Percentiles rank a stretch among this genome's conserved stretches.
Conservation (phyloP, 805 yeast species). For the Candida coquimbonensis region DNA sequence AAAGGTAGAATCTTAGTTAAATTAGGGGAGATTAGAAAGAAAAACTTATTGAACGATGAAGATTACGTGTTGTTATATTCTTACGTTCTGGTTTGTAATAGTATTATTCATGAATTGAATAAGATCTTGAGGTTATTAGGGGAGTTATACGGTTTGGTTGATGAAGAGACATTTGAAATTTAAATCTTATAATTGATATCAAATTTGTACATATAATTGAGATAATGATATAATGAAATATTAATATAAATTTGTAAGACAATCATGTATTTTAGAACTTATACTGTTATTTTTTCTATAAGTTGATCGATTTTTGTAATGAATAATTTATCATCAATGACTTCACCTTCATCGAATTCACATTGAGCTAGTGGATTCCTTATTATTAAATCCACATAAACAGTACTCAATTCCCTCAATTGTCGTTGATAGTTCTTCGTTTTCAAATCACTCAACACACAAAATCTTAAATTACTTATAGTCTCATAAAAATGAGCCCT, state of each 20-base stretch:
- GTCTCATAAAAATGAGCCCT: constrained; percentile 78
- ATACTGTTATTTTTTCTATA: constrained; percentile 19
- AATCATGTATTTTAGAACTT: too few species aligned
- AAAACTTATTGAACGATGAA: constrained; percentile 43
- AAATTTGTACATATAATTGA: too few species aligned
- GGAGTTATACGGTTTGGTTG: constrained; percentile 57
- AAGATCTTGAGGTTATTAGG: constrained; percentile 47
- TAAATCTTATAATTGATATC: constrained; percentile 9
- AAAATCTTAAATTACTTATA: constrained; percentile 70
- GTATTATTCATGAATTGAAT: constrained; percentile 59
- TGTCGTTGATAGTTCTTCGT: constrained; percentile 49
- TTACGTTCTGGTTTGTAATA: constrained; percentile 63
- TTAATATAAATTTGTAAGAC: too few species aligned
- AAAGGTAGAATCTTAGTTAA: constrained; percentile 62
- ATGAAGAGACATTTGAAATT: constrained; percentile 25
- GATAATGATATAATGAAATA: too few species aligned
- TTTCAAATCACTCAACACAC: constrained; percentile 60
- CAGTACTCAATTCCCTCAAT: constrained; percentile 46
- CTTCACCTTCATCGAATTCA: constrained; percentile 45
- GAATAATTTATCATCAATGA: constrained; percentile 5
- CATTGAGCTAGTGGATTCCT: constrained; percentile 55
- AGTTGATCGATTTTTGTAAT: neutral
- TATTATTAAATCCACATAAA: constrained; percentile 55
- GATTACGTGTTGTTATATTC: constrained; percentile 75
- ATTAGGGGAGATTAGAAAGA: constrained; percentile 48